Evolutionary conservation across 2,329 filamentous ascomycete species (phyloP), one percentile per base, ranked within the genome.

Genomic region (Aspergillus vadensis): DNA sequence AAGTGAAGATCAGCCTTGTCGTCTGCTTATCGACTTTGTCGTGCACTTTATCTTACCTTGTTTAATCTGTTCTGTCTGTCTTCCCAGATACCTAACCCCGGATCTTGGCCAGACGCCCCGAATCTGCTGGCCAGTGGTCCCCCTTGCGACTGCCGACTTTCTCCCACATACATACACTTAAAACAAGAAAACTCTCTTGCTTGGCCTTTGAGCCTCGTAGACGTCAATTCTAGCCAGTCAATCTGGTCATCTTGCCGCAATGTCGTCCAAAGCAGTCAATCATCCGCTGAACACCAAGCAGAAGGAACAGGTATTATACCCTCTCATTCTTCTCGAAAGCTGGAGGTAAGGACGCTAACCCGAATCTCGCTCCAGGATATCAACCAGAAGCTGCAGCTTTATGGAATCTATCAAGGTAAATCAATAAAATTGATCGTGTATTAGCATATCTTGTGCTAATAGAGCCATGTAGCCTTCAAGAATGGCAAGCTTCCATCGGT

Each of bases 341-440:
- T 44, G 14, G 25, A n/a, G 19, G 12, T 5, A 9, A n/a, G 5
- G 27, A n/a, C 27, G 12, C 47, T 59, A 30, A 57, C 39, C 43
- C 21, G 19, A 14, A 17, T 49, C 10, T 38, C 15, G 17, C 27
- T 49, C 15, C 57, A 80, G 73, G 86, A 97, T 76, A 89, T 98
- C 79, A 95, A 95, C 79, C 87, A 88, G 75, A 99, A 99, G 83
- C 88, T 99, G 55, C 93, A 97, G 79, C 80, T 98, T 39, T 99
- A 96, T 72, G 95, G 94, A 72, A 97, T 98, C 77, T 86, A 88
- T 79, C 81, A 84, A 68, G 85, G 85, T 88, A 65, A 63, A 65
- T 59, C 15, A 5, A 30, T 6, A 38, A 30, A 21, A 19, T 8
- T 58, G 36, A 30, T 30, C 15, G 21, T 55, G 48, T 44, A 30